Evolutionary conservation across 495 filamentous ascomycete species (phyloP).

Genomic region (Hamigera avellanea): DNA sequence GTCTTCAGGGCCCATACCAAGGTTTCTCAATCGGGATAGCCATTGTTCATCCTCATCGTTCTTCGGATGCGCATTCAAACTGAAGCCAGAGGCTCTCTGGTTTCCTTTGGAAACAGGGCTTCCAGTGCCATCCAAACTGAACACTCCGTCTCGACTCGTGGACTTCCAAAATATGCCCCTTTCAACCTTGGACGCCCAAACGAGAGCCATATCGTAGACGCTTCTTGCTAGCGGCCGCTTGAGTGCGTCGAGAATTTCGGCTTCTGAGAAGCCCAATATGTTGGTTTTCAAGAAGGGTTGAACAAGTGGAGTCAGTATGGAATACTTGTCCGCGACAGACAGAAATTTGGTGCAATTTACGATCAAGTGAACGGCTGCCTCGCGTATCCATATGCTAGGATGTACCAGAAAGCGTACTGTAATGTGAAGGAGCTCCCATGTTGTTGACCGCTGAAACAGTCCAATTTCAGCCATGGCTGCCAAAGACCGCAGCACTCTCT

Average conservation of each 20-base stretch:
- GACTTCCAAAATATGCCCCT: slow-evolving; percentile 79
- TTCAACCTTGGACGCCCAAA: slow-evolving; percentile 75
- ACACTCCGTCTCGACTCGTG: slow-evolving; percentile 50
- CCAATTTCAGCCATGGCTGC: slow-evolving; percentile 85
- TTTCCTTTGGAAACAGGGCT: slow-evolving; percentile 13
- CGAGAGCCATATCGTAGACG: slow-evolving; percentile 73
- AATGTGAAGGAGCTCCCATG: slow-evolving; percentile 75
- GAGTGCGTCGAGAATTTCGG: slow-evolving; percentile 65
- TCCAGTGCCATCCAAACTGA: slow-evolving; percentile 42
- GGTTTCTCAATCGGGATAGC: slow-evolving; percentile 70
- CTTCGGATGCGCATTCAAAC: slow-evolving; percentile 35
- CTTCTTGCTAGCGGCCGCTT: slow-evolving; percentile 71
- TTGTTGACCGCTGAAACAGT: slow-evolving; percentile 71
- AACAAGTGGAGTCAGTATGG: slow-evolving; percentile 69
- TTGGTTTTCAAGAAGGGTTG: slow-evolving; percentile 68
- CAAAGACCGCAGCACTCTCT: slow-evolving; percentile 77
- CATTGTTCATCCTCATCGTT: slow-evolving; percentile 98
- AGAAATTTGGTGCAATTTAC: slow-evolving; percentile 63
- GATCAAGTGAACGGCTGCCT: slow-evolving; percentile 76
- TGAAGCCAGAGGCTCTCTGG: slow-evolving; percentile 13
- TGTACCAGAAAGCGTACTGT: slow-evolving; percentile 80
- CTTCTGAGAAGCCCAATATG: slow-evolving; percentile 53
- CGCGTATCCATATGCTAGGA: slow-evolving; percentile 89
- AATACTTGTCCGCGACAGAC: slow-evolving; percentile 71
- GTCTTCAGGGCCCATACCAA: slow-evolving; percentile 74